Evolutionary conservation across 768 basidiomycete genomes (phyloP).

Genomic region (Calocera viscosa): DNA sequence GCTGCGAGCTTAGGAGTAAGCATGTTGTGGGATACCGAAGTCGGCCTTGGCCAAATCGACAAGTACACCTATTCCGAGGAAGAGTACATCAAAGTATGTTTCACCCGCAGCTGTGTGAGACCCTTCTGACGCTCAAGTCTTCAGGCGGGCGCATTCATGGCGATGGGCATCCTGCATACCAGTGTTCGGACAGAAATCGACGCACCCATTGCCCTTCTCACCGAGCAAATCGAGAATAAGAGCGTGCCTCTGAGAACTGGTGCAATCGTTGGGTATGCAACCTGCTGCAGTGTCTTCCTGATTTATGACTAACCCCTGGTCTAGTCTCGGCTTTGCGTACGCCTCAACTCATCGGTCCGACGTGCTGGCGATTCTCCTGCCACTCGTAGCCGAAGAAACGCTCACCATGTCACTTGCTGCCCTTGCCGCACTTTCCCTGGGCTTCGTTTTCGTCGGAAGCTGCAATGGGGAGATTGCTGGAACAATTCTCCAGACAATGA

Average conservation of each 20-base stretch:
- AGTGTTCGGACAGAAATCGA: slow-evolving; percentile 88
- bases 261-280: slow-evolving; percentile 58
- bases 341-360: slow-evolving; percentile 88
- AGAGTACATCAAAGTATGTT: slow-evolving; percentile 77
- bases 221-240: slow-evolving; percentile 80
- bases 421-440: slow-evolving; percentile 74
- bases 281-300: background rate
- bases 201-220: slow-evolving; percentile 77
- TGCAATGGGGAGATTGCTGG: slow-evolving; percentile 86
- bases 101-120: background rate
- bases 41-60: slow-evolving; percentile 87
- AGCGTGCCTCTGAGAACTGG: slow-evolving; percentile 71
- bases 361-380: slow-evolving; percentile 61
- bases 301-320: background rate
- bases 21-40: slow-evolving; percentile 91
- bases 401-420: slow-evolving; percentile 81
- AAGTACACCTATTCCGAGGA: slow-evolving; percentile 95
- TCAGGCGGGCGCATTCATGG: slow-evolving; percentile 83
- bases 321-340: slow-evolving; percentile 79
- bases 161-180: slow-evolving; percentile 83
- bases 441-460: slow-evolving; percentile 92
- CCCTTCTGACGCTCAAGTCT: background rate
- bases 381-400: slow-evolving; percentile 66
- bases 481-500: slow-evolving; percentile 78
- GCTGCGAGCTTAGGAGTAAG: slow-evolving; percentile 87